Base-by-base conservation (phyloP, 1,139 yeast species). In the Diutina siamensis region DNA sequence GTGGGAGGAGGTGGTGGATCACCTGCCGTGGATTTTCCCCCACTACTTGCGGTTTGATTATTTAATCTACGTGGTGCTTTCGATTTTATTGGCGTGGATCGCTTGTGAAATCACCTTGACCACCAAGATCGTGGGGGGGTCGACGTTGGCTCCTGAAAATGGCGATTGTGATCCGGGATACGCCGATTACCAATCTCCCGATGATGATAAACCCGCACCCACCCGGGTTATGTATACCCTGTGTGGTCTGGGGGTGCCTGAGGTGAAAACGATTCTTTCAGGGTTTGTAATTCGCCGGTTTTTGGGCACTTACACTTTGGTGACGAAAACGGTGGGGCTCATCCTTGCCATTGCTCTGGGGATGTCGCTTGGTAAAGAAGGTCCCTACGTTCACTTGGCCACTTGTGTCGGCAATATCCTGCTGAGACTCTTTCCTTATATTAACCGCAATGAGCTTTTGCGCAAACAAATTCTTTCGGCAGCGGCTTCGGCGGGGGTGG, bases 301-400 rank as follows among this genome's bases (percentile, higher is more conserved):
- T 52, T 60, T 78, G 44, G 83, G 84, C 3, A 62, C 76, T 3
- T 71, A 72, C 51, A 76, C 84, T 0, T 63, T 78, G 17, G 44
- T 76, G 28, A 64, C 74, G 47, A 78, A 78, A 56, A 66, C 80
- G 0, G 51, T 67, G 3, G 76, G 79, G 0, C 59, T 79, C 35
- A 64, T 78, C 2, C 65, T 78, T 35, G 79, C 83, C 1, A 78
- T 80, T 46, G 82, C 84, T 0, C 77, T 84, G 0, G 86, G 86
- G 0, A 63, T 80, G 64, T 65, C 79, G 15, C 63, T 80, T 18
- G 87, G 87, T 1, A 81, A 81, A 60, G 87, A 80, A 53, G 87
- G 84, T 2, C 87, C 87, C 0, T 79, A 76, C 57, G 87, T 80
- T 31, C 87, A 80, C 58, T 67, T 80, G 48, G 83, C 87, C 0